A percentile compares a stretch with the other conserved stretches of the same genome.
These are phyloP conservation scores for Scenedesmus sp. DNA, from an alignment of 163 green algal genomes.

Conservation along the genomic window DNA sequence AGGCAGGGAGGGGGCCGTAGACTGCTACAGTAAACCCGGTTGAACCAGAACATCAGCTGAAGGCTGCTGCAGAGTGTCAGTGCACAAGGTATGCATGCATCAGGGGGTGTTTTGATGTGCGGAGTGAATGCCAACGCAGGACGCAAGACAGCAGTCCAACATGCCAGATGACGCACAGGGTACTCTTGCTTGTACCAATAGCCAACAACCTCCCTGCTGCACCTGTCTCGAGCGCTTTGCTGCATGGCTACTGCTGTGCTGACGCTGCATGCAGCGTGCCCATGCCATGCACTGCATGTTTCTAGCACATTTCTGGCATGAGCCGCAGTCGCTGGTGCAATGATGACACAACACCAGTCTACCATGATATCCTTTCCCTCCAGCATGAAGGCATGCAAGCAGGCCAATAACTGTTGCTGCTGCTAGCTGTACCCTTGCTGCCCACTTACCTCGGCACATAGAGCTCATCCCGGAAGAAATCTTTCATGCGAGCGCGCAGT, in stretches of 20 bases:
- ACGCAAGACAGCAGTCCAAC: background rate
- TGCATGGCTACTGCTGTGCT: slow-evolving; percentile 4
- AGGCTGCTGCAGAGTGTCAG: background rate
- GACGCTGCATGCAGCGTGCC: background rate
- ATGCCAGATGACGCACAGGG: no score
- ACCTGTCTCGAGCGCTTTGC: background rate
- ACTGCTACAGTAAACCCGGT: no score
- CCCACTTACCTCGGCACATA: slow-evolving; percentile 79
- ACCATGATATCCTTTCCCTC: background rate
- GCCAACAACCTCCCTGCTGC: background rate
- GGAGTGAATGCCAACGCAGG: background rate
- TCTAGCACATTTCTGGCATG: background rate
- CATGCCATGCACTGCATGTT: background rate
- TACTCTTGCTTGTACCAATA: no score
- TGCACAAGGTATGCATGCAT: background rate
- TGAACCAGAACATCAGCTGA: no score
- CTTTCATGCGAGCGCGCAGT: slow-evolving; percentile 79
- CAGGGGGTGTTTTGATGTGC: no score
- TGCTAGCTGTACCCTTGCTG: background rate
- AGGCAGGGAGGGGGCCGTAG: no score
- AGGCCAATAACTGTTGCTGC: background rate
- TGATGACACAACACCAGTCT: no score
- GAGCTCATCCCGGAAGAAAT: slow-evolving; percentile 80
- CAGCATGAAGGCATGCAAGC: background rate
- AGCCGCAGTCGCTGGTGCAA: background rate